These are phyloP conservation scores for Coemansia sp. DNA, from an alignment of 192 early-diverging fungal genomes.

Conservation along the genomic window DNA sequence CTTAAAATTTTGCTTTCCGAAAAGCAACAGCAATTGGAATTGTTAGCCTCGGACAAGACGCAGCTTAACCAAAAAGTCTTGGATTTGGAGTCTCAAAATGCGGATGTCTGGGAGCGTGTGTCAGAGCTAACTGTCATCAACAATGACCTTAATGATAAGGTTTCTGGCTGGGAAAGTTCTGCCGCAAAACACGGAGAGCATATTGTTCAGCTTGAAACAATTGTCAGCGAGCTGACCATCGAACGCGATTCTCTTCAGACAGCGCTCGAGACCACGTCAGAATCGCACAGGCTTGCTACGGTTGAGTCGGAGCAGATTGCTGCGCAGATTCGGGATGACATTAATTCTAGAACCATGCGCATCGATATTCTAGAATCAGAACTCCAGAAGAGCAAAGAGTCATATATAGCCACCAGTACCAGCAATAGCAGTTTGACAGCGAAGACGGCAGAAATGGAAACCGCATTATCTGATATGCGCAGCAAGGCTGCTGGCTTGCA, in stretches of 20 bases:
- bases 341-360: neutral
- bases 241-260: neutral
- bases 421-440: neutral
- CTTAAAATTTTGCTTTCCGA: constrained; percentile 3
- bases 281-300: constrained; percentile 1
- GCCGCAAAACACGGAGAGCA: neutral
- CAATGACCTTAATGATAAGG: constrained; percentile 15
- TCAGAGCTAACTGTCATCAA: constrained; percentile 34
- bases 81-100: constrained; percentile 36
- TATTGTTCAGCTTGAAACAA: constrained; percentile 9
- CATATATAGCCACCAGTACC: neutral
- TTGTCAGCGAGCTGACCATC: neutral
- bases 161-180: neutral
- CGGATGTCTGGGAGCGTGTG: constrained; percentile 37
- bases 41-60: neutral
- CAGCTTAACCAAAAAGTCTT: constrained; percentile 9
- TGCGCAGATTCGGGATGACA: neutral
- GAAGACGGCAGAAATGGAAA: neutral
- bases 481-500: neutral
- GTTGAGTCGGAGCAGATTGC: neutral
- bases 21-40: constrained; percentile 14
- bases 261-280: neutral
- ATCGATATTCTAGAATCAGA: constrained; percentile 5
- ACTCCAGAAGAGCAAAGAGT: neutral
- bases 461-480: neutral